Conservation (phyloP, 2,329 filamentous ascomycete genomes). For the Geoglossum cookeanum region DNA sequence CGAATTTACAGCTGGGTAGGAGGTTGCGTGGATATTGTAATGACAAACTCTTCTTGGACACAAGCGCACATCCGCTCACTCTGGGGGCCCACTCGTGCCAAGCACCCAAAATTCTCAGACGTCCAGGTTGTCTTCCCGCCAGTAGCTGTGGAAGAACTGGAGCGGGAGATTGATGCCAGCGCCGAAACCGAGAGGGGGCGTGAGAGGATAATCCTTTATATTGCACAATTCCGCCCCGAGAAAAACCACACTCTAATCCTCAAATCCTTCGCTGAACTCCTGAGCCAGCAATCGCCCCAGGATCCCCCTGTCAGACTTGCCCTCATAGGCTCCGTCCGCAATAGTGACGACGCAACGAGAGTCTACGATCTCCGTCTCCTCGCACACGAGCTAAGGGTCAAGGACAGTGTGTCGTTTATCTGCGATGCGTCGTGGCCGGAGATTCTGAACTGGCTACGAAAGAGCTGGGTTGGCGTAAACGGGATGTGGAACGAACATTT, state of each 20-base stretch:
- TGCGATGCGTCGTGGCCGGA: conserved; percentile 79
- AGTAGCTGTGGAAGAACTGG: conserved; percentile 72
- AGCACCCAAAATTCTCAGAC: conserved; percentile 27
- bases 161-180: conserved; percentile 52
- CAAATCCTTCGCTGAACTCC: conserved; percentile 62
- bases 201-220: conserved; percentile 63
- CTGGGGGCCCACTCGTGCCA: conserved; percentile 39
- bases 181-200: conserved; percentile 48
- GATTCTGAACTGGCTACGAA: conserved; percentile 60
- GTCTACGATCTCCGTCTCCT: conserved; percentile 80
- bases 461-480: conserved; percentile 73
- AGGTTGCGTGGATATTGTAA: conserved; percentile 71
- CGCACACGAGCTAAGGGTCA: conserved; percentile 70
- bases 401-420: conserved; percentile 69
- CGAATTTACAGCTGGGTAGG: conserved; percentile 66
- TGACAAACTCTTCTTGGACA: conserved; percentile 97
- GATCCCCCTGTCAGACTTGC: conserved; percentile 38
- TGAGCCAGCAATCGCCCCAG: conserved; percentile 25
- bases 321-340: conserved; percentile 80
- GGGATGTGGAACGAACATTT: conserved; percentile 99
- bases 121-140: conserved; percentile 66
- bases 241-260: conserved; percentile 88
- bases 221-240: conserved; percentile 92
- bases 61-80: conserved; percentile 61
- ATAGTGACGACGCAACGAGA: conserved; percentile 57